Evolutionary conservation across 1,284 basidiomycete genomes (phyloP), one percentile per base, ranked within the genome.

Genomic region (Sanghuangporus baumii): DNA sequence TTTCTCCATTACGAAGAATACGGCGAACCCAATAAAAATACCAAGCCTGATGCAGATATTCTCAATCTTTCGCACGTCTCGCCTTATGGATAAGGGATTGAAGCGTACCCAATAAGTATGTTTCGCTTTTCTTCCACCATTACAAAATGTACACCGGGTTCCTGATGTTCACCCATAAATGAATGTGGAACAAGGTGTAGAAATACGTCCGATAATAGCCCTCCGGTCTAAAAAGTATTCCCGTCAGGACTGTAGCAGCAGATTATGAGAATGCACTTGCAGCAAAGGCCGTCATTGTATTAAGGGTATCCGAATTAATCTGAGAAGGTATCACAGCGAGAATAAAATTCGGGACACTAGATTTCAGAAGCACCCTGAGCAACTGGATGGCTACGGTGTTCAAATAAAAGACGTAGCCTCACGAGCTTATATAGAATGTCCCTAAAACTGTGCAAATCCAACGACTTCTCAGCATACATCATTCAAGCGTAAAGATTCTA

Each of bases 341-440:
- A 68, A 96, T 93, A 70, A 95, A 91, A 77, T 96, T 96, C 59
- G 93, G 93, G 61, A 94, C 84, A 48, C 91, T 51, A 34, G 20
- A 51, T 34, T 93, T 72, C 9, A 26, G 41, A 6, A 36, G 41
- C 52, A 38, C 23, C n/a, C 20, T 31, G 2, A 31, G 26, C 26
- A 31, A 31, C 26, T 18, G 59, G 23, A 16, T 26, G 23, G 34
- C 36, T 20, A 18, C 11, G 47, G 51, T 4, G 41, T 37, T 31
- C 26, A 31, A 57, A 60, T 57, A 11, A 65, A 57, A 56, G 59
- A 52, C 36, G 66, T 64, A 60, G 65, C 54, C 90, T 72, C 71
- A 93, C 91, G 93, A 94, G 80, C 91, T 94, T 73, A 94, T 94
- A 78, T 95, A 94, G 79, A 94, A 94, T 37, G 93, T 94, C 66